phyloP scores from a whole-genome alignment of 2,329 filamentous ascomycete species.

The Aspergillus sp. region DNA sequence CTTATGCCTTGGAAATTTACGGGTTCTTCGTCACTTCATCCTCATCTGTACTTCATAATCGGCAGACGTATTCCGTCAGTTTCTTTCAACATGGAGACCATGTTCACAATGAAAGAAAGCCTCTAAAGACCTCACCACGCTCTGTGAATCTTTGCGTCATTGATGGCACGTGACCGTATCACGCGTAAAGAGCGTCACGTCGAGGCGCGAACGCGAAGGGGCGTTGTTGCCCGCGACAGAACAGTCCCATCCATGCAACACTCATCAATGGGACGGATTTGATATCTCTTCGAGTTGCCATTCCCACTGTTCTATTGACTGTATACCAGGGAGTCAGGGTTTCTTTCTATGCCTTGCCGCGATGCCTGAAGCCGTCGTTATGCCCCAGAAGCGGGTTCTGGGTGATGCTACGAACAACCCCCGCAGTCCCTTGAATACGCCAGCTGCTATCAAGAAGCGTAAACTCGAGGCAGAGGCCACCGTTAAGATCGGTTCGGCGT shows the following conservation, averaged over 20 bases:
- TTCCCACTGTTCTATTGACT: not conserved
- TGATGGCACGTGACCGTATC: not conserved
- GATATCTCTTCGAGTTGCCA: not conserved
- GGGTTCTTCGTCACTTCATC: no score
- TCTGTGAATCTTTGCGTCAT: not conserved
- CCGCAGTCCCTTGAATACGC: slow-evolving; percentile 52
- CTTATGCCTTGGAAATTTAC: no score
- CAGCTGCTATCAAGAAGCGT: slow-evolving; percentile 63
- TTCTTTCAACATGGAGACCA: no score
- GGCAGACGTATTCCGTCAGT: no score
- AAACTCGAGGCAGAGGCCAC: slow-evolving; percentile 57
- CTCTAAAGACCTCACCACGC: no score
- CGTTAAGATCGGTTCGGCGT: slow-evolving; percentile 50
- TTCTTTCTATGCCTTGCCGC: slow-evolving; percentile 10
- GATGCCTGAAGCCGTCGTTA: slow-evolving; percentile 35
- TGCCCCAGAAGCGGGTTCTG: slow-evolving; percentile 64
- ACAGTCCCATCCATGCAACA: not conserved
- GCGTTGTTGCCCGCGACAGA: slow-evolving; percentile 7
- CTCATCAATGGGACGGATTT: not conserved
- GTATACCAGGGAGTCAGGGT: not conserved
- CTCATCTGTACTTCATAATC: no score
- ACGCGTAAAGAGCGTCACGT: slow-evolving; percentile 23
- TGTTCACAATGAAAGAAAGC: no score
- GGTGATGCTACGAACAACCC: slow-evolving; percentile 59
- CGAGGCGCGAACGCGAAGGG: slow-evolving; percentile 13